Base-by-base conservation (phyloP, 352 stramenopile genomes). In the Phytophthora palmivora region DNA sequence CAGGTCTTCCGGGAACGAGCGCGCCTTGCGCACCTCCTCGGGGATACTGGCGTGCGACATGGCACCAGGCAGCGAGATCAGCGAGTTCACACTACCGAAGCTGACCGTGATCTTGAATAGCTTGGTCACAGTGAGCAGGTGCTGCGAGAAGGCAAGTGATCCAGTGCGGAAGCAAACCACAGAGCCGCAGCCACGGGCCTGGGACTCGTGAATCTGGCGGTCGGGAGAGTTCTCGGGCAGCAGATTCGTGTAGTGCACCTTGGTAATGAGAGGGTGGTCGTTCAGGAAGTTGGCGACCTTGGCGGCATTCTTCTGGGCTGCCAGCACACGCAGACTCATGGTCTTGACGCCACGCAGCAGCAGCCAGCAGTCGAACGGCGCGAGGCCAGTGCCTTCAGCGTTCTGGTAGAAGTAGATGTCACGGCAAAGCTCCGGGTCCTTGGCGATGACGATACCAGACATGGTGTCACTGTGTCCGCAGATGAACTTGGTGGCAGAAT, bases 401-500 rank as follows among this genome's bases (percentile, higher is more conserved):
- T 97, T 96, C 61, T 96, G 88, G 69, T 90, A 95, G 62, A 96
- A 96, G 67, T 94, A 94, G n/a, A 97, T 55, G 49, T 95, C 84
- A 37, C 74, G 72, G 38, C 82, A 91, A 30, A 93, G 70, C 61
- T 93, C 84, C 3, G 80, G 79, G 66, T 92, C 82, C 70, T 90
- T 97, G 58, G 73, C 72, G 43, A 91, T 97, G 28, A 99, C 79
- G 32, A 98, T 85, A 11, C 97, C 98, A 7, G 96, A 88, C 72
- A 99, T 91, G 28, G 96, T 97, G 81, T 99, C 97, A 37, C 89
- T 97, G 80, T 99, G 98, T 46, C 97, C 97, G 57, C 84, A 97
- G 50, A 99, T 84, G 65, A 98, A 99, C 78, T 99, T 99, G 46
- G 97, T 99, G 19, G 88, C 95, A 45, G 89, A 98, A 79, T 99